These are phyloP conservation scores for Clonostachys sp. DNA, from an alignment of 2,329 filamentous ascomycete genomes.

Conservation along the genomic window DNA sequence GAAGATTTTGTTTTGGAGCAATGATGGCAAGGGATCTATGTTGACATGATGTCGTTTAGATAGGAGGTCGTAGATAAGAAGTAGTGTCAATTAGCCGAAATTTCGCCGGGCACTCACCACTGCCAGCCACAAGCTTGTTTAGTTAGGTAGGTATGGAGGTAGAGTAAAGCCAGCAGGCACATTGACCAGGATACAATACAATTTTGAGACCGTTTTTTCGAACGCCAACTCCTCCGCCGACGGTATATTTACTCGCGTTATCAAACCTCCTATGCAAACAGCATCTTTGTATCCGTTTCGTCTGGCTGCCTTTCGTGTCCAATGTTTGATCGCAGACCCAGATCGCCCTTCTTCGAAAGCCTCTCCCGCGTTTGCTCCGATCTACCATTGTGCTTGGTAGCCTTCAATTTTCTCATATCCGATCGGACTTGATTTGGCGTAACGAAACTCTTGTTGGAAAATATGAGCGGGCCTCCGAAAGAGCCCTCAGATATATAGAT, in stretches of 20 bases:
- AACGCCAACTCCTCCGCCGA: too few species aligned
- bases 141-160: too few species aligned
- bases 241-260: too few species aligned
- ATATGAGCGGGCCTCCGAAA: slow-evolving; percentile 94
- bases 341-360: slow-evolving; percentile 66
- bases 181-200: too few species aligned
- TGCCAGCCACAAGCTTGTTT: too few species aligned
- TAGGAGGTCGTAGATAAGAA: too few species aligned
- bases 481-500: slow-evolving; percentile 89
- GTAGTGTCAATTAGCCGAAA: too few species aligned
- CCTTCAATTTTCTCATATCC: slow-evolving; percentile 73
- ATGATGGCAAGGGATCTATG: too few species aligned
- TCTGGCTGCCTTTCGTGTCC: slow-evolving; percentile 59
- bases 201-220: too few species aligned
- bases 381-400: slow-evolving; percentile 71
- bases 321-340: slow-evolving; percentile 69
- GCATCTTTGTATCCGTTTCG: slow-evolving; percentile 69
- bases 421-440: slow-evolving; percentile 90
- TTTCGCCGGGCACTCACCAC: too few species aligned
- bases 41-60: too few species aligned
- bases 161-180: too few species aligned
- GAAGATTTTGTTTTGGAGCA: background rate
- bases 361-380: slow-evolving; percentile 71
- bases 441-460: slow-evolving; percentile 96
- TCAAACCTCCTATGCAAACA: slow-evolving; percentile 58